Conservation (phyloP, 2,329 filamentous ascomycete genomes). For the Exophiala mesophila region DNA sequence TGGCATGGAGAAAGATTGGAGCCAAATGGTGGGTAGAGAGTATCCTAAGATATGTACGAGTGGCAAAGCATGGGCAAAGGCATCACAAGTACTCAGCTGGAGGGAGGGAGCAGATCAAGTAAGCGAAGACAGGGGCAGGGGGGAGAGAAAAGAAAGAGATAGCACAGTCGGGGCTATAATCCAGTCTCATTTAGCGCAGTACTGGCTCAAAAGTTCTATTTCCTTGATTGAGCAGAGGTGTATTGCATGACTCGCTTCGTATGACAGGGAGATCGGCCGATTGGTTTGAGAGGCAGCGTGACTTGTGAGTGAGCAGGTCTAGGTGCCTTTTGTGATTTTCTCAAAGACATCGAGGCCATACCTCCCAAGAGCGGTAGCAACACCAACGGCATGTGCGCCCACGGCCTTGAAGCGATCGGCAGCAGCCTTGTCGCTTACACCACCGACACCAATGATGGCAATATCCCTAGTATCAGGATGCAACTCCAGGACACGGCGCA, state of each 20-base stretch:
- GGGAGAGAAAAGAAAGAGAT: neutral
- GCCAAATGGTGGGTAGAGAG: too few relatives aligned
- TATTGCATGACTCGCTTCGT: too few relatives aligned
- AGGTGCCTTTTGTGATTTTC: slow-evolving; percentile 44
- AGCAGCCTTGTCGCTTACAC: slow-evolving; percentile 60
- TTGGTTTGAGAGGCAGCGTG: too few relatives aligned
- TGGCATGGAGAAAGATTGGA: too few relatives aligned
- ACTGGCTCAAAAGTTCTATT: slow-evolving; percentile 17
- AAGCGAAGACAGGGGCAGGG: neutral
- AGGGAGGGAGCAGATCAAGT: too few relatives aligned
- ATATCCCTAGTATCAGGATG: slow-evolving; percentile 49
- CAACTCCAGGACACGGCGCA: slow-evolving; percentile 56
- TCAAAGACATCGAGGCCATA: slow-evolving; percentile 60
- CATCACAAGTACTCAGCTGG: too few relatives aligned
- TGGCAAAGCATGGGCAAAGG: too few relatives aligned
- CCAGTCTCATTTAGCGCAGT: slow-evolving; percentile 14
- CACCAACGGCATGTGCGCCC: slow-evolving; percentile 62
- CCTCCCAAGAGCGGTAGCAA: slow-evolving; percentile 64
- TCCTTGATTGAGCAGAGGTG: too few relatives aligned
- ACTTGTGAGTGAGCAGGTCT: too few relatives aligned
- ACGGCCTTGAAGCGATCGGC: slow-evolving; percentile 62
- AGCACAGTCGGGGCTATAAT: slow-evolving; percentile 8
- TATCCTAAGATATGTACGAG: too few relatives aligned
- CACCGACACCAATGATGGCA: slow-evolving; percentile 65
- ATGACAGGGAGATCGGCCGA: too few relatives aligned